Evolutionary conservation across 1,284 basidiomycete genomes (phyloP), one percentile per base, ranked within the genome.

Genomic region (Rhodotorula sp.): DNA sequence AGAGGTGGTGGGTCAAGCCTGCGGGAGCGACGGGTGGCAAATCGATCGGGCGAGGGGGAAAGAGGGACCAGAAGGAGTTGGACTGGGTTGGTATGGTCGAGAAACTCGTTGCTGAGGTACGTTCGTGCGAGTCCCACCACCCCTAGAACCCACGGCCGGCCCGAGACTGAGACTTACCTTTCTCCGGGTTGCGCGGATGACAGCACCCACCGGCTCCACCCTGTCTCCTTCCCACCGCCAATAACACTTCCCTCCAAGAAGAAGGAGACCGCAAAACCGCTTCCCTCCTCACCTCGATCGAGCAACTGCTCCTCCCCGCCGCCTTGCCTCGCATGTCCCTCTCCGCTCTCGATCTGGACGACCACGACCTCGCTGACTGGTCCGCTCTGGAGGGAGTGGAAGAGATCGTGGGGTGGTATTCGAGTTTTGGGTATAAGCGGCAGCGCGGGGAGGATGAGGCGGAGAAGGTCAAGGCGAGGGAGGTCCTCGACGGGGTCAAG

Each of bases 291-390:
- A 64, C 59, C 52, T 64, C 67, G 5, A 31, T 75, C 45, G 73
- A 75, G 45, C 56, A 55, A 5, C 23, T 70, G 43, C 61, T 75
- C 31, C 60, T 75, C 3, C 73, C 70, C 0, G 72, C 70, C 0
- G 66, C 71, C 1, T 54, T 72, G 1, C 70, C 70, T 2, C 67
- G 70, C 4, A 23, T 74, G 19, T 64, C 64, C 12, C 64, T 75
- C 21, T 47, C 67, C 49, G 23, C 49, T 15, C 62, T 72, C 28
- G 43, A 14, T 18, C 59, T 75, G 2, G 56, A 66, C 2, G 57
- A 55, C 47, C 19, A 5, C 8, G 56, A 64, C 15, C 31, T 75
- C 6, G n/a, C 7, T 6, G 12, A 12, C 2, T 68, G 68, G 66
- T 54, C 66, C 0, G 60, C 58, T 0, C 55, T 75, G 2, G 4